Evolutionary conservation across 805 yeast genomes (phyloP).

Genomic region (Blastobotrys robertii): DNA sequence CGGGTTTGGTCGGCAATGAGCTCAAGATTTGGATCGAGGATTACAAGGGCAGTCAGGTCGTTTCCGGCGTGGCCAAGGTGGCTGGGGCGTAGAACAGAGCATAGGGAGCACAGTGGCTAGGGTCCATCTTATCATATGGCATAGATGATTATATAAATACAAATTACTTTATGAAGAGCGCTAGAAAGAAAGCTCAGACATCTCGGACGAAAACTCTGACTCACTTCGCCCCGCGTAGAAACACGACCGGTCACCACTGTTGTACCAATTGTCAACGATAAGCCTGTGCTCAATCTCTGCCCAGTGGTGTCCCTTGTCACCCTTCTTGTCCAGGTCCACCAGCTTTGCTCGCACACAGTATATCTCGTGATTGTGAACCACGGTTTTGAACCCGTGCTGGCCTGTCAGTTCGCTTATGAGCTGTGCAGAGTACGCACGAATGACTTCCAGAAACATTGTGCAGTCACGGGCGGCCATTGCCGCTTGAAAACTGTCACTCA

Average conservation of each 20-base stretch:
- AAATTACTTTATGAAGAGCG: neutral
- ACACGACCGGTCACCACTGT: neutral
- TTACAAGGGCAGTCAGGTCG: conserved; percentile 12
- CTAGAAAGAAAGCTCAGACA: too few species aligned
- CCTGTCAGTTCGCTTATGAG: too few species aligned
- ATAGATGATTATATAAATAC: neutral
- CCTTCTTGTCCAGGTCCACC: conserved; percentile 45
- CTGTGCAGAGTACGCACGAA: conserved; percentile 5
- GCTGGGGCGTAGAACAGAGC: neutral
- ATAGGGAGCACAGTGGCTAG: too few species aligned
- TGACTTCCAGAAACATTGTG: conserved; percentile 39
- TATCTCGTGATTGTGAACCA: conserved; percentile 2
- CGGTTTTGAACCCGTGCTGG: too few species aligned
- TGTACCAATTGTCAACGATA: conserved; percentile 5
- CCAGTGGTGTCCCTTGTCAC: conserved; percentile 41
- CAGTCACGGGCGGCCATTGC: conserved; percentile 53
- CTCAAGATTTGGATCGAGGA: conserved; percentile 22
- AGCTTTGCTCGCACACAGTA: conserved; percentile 32
- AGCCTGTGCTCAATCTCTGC: conserved; percentile 29
- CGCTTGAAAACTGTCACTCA: conserved; percentile 32
- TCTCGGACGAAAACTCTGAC: too few species aligned
- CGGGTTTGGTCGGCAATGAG: conserved; percentile 22
- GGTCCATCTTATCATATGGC: too few species aligned
- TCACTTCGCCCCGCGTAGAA: neutral
- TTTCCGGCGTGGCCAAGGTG: conserved; percentile 19